Evolutionary conservation across 768 basidiomycete genomes (phyloP).

Genomic region (Pleurotus platypus): DNA sequence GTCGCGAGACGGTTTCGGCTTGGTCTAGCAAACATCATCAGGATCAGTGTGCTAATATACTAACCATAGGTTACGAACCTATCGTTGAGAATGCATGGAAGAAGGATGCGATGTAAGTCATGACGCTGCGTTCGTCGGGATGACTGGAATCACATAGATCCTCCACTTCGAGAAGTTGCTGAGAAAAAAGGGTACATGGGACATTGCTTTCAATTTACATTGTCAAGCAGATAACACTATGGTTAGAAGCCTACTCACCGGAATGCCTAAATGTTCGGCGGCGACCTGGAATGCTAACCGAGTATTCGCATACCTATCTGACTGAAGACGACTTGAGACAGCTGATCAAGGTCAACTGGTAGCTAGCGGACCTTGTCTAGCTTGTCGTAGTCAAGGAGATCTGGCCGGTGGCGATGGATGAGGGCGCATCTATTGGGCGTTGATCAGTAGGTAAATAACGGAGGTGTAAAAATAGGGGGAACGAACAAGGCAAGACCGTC

Average conservation of each 20-base stretch:
- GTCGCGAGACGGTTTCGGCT: conserved; percentile 87
- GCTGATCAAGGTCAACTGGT: background rate
- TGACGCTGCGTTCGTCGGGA: conserved; percentile 95
- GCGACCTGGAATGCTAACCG: conserved; percentile 85
- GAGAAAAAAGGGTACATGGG: conserved; percentile 5
- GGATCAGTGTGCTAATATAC: background rate
- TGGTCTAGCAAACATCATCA: conserved; percentile 57
- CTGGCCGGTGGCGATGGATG: conserved; percentile 96
- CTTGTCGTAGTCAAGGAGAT: conserved; percentile 85
- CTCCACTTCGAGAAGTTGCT: conserved; percentile 96
- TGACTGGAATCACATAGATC: conserved; percentile 85
- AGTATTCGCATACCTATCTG: conserved; percentile 80
- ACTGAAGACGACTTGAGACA: conserved; percentile 33
- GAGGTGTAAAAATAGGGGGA: conserved; percentile 11
- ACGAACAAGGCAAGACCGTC: conserved; percentile 94
- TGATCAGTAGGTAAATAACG: conserved; percentile 8
- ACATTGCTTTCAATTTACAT: conserved; percentile 2
- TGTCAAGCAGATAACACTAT: conserved; percentile 3
- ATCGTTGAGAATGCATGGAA: conserved; percentile 98
- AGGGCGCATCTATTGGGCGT: conserved; percentile 77
- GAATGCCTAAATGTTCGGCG: conserved; percentile 84
- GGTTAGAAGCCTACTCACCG: conserved; percentile 47
- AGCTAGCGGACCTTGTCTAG: conserved; percentile 67
- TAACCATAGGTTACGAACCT: conserved; percentile 48
- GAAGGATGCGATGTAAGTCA: conserved; percentile 96